phyloP scores from a whole-genome alignment of 164 flowering plant species.

The Chimonanthus salicifolius region DNA sequence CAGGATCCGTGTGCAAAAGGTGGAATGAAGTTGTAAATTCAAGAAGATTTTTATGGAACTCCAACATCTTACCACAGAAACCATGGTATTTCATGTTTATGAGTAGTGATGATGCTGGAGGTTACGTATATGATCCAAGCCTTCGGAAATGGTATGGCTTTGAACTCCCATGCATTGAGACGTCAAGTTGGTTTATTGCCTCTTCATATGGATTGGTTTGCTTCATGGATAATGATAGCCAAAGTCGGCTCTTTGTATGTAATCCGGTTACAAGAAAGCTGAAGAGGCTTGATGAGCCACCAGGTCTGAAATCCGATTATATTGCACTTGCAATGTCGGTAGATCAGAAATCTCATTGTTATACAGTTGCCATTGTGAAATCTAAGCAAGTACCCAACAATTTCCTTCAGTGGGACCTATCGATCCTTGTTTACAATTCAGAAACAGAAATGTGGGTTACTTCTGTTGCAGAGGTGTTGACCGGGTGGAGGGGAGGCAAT shows the following conservation, averaged over 20 bases:
- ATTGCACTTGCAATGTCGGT: conserved; percentile 71
- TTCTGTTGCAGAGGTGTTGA: conserved; percentile 50
- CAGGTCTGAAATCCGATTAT: conserved; percentile 68
- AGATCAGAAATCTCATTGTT: conserved; percentile 35
- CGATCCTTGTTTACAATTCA: conserved; percentile 65
- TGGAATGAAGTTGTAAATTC: conserved; percentile 78
- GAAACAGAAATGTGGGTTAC: conserved; percentile 61
- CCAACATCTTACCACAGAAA: conserved; percentile 42
- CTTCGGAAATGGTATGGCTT: conserved; percentile 74
- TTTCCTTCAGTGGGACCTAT: conserved; percentile 78
- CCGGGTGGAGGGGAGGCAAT: conserved; percentile 95
- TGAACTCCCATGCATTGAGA: conserved; percentile 67
- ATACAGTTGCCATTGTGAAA: conserved; percentile 58
- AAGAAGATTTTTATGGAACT: conserved; percentile 65
- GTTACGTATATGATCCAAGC: conserved; percentile 81
- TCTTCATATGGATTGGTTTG: conserved; percentile 82
- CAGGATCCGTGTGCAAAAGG: conserved; percentile 79
- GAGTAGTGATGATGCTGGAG: conserved; percentile 63
- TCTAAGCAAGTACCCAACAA: conserved; percentile 80
- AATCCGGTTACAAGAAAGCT: conserved; percentile 66
- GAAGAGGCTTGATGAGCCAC: conserved; percentile 51
- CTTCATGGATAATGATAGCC: conserved; percentile 69
- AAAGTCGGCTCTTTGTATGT: conserved; percentile 59
- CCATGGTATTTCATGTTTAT: conserved; percentile 99
- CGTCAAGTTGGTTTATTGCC: conserved; percentile 61